Evolutionary conservation across 441 rosid species (phyloP).

Genomic region (Manihot esculenta): DNA sequence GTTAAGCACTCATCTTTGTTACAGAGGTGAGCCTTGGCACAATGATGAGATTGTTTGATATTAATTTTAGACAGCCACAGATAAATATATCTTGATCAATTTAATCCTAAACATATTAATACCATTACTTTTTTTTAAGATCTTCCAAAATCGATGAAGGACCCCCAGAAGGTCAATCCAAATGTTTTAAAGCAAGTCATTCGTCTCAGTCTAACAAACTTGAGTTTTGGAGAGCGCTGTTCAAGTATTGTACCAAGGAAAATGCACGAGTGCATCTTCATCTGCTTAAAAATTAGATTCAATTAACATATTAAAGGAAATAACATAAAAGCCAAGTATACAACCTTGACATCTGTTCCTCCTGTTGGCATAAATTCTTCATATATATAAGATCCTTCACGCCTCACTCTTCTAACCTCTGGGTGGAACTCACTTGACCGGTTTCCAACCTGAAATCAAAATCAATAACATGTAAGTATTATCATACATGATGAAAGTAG

Average conservation of each 20-base stretch:
- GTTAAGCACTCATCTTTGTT: not conserved
- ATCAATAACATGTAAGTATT: slow-evolving; percentile 14
- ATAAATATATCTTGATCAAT: too few relatives aligned
- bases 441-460: slow-evolving; percentile 72
- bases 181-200: slow-evolving; percentile 1
- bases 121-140: not conserved
- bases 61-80: not conserved
- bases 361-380: slow-evolving; percentile 99
- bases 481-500: not conserved
- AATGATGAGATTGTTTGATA: not conserved
- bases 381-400: slow-evolving; percentile 98
- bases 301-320: slow-evolving; percentile 2
- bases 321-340: slow-evolving; percentile 7
- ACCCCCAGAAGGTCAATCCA: not conserved
- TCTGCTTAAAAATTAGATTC: not conserved
- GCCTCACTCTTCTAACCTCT: slow-evolving; percentile 96
- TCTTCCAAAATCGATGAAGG: not conserved
- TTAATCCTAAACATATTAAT: not conserved
- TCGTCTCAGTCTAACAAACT: not conserved
- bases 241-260: slow-evolving; percentile 1
- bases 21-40: not conserved
- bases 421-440: slow-evolving; percentile 99
- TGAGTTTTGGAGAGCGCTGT: not conserved
- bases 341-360: slow-evolving; percentile 99
- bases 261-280: not conserved